Evolutionary conservation across 1,139 yeast species (phyloP), one percentile per base, ranked within the genome.

Genomic region (Debaryomycetaceae sp.): DNA sequence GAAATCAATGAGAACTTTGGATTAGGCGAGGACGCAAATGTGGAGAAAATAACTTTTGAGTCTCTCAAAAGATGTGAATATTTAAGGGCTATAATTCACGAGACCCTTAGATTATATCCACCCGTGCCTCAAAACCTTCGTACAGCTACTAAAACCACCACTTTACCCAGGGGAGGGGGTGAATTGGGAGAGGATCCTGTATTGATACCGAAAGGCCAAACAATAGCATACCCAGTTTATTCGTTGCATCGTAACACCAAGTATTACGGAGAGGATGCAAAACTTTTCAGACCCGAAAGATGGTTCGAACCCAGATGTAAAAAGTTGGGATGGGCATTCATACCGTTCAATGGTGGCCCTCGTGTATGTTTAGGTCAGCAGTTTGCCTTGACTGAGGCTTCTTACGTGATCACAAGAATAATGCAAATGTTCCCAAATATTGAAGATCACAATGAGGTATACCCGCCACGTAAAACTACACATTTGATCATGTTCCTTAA

Each of bases 271-370:
- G 57, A 66, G 33, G 79, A 74, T 44, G 69, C 74, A 8, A 49
- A 52, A 5, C 64, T 43, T 19, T 75, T 69, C 55, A 61, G 70
- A 35, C 81, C 81, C 5, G 78, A 71, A 46, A 64, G 81, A 46
- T 76, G 81, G 81, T 60, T 58, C 40, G 68, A 64, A 45, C 24
- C 26, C 7, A 66, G 63, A 47, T 52, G 63, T 42, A 28, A 33
- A 18, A 39, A 39, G 18, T 34, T 37, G 14, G 75, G 74, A 15
- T 78, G 81, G 81, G 74, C 73, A 9, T 77, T 61, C 52, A 53
- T 77, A 24, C 81, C 81, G 5, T 77, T 76, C 60, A 78, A 78
- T 47, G 83, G 82, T 36, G 83, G 83, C 5, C 83, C 83, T 19
- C 61, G 83, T 41, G 76, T 78, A 41, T 78, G 83, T 51, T 59